Evolutionary conservation across 257 asterid genomes (phyloP).

Genomic region (Verbascum thapsus): DNA sequence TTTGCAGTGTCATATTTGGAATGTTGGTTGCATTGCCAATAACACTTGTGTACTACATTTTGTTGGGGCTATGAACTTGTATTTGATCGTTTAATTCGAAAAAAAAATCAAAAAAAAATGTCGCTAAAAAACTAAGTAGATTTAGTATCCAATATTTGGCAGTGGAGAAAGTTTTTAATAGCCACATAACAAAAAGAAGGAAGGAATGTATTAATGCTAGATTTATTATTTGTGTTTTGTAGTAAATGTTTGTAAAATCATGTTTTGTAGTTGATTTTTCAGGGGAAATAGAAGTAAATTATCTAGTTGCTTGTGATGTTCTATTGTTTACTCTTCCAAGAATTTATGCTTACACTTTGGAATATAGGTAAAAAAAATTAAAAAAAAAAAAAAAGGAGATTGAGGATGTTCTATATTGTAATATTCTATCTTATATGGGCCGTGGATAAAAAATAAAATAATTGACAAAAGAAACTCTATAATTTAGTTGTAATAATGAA

Average conservation of each 20-base stretch:
- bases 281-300: constrained; percentile 4
- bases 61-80: constrained; percentile 48
- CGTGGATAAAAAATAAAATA: no score
- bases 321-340: constrained; percentile 1
- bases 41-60: constrained; percentile 55
- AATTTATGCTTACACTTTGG: constrained; percentile 18
- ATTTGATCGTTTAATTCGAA: neutral
- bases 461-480: no score
- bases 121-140: constrained; percentile 22
- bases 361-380: constrained; percentile 7
- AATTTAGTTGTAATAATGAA: no score
- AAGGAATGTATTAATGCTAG: constrained; percentile 17
- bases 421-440: no score
- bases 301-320: constrained; percentile 22
- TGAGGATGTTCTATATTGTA: no score
- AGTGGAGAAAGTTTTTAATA: no score
- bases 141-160: constrained; percentile 27
- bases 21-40: constrained; percentile 62
- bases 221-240: constrained; percentile 41
- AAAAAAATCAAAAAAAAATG: no score
- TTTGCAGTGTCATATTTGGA: constrained; percentile 54
- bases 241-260: constrained; percentile 49
- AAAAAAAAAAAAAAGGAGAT: no score
- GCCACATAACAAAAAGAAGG: no score
- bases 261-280: constrained; percentile 40